phyloP scores from a whole-genome alignment of 148 eudicot genomes.

The Dianthus caryophyllus region DNA sequence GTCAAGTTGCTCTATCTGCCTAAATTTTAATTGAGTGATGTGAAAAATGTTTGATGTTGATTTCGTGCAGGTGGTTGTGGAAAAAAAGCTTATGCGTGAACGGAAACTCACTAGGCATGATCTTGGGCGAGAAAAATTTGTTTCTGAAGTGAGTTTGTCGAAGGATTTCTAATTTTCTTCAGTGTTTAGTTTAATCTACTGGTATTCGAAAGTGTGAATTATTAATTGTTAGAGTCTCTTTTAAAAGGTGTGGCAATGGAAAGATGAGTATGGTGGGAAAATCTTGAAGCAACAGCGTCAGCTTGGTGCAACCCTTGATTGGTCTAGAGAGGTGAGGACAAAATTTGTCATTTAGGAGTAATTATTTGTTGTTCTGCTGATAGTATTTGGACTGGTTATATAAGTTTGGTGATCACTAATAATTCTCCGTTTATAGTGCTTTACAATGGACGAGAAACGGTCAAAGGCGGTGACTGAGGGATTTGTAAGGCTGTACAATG shows the following conservation, averaged over 20 bases:
- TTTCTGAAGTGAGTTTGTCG: conserved; percentile 63
- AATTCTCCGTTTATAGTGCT: conserved; percentile 47
- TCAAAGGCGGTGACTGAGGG: conserved; percentile 87
- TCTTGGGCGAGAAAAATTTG: conserved; percentile 77
- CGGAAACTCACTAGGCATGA: conserved; percentile 75
- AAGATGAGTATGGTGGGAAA: conserved; percentile 80
- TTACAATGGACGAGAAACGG: conserved; percentile 96
- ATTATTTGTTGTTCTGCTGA: neutral
- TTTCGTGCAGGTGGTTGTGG: conserved; percentile 86
- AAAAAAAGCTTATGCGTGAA: conserved; percentile 91
- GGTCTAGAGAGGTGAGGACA: conserved; percentile 84
- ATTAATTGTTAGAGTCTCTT: neutral
- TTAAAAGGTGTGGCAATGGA: conserved; percentile 92
- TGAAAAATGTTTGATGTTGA: neutral
- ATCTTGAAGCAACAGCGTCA: conserved; percentile 74
- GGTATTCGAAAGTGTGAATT: neutral
- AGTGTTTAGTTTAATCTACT: neutral
- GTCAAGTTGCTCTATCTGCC: no score
- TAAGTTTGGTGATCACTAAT: conserved; percentile 11
- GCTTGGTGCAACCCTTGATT: conserved; percentile 90
- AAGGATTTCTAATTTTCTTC: neutral
- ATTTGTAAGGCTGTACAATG: conserved; percentile 78
- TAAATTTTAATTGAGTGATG: neutral
- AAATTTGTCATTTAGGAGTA: neutral
- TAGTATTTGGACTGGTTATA: conserved; percentile 3